Percentiles rank a stretch among this genome's conserved stretches.
Conservation (phyloP, 2,329 filamentous ascomycete genomes). For the Coniochaeta pulveracea region DNA sequence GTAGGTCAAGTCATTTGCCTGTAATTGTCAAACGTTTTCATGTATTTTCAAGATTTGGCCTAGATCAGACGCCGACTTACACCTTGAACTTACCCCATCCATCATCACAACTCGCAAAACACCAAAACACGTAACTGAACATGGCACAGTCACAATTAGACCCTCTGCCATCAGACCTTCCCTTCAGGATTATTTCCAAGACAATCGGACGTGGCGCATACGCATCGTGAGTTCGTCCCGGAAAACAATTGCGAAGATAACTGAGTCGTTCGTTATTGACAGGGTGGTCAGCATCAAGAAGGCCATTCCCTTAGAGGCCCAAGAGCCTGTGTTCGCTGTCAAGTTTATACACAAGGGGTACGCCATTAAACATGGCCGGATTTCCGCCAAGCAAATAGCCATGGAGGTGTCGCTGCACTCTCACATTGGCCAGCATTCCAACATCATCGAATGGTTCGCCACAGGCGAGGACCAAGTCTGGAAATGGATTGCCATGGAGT, state of each 20-base stretch:
- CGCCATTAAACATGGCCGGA: constrained; percentile 76
- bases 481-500: constrained; percentile 98
- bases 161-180: constrained; percentile 72
- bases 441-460: constrained; percentile 88
- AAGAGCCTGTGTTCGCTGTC: constrained; percentile 79
- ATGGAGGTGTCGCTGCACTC: constrained; percentile 89
- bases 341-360: constrained; percentile 99
- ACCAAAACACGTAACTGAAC: constrained; percentile 12
- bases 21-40: no score
- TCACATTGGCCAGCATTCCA: constrained; percentile 78
- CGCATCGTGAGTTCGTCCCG: constrained; percentile 71
- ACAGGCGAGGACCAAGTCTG: constrained; percentile 76
- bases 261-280: neutral
- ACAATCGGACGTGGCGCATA: constrained; percentile 96
- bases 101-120: no score
- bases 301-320: constrained; percentile 60
- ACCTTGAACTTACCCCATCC: no score
- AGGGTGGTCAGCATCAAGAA: constrained; percentile 67
- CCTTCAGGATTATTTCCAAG: constrained; percentile 90
- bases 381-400: constrained; percentile 78
- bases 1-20: no score
- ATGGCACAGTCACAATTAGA: constrained; percentile 77
- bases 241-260: no score
- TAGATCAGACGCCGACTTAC: no score
- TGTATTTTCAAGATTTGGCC: no score